Conservation (phyloP, 139 green algal species). For the Monoraphidium neglectum region DNA sequence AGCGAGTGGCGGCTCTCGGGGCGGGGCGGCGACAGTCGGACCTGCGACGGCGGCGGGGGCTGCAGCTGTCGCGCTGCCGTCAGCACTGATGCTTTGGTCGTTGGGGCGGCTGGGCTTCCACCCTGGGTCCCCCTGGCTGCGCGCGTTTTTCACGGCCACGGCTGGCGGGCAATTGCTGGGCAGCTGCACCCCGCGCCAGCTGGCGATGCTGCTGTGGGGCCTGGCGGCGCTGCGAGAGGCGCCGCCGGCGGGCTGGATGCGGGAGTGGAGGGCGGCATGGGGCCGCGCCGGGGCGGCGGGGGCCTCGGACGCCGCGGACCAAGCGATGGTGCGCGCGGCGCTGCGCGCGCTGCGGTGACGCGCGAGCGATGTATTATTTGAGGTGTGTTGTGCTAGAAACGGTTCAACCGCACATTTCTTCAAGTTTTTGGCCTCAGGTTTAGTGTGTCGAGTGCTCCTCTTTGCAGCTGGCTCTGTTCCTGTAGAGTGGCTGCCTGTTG, state of each 20-base stretch:
- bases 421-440: neutral
- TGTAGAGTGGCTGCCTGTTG: too few species aligned
- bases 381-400: neutral
- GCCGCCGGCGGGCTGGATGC: neutral
- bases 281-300: neutral
- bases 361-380: neutral
- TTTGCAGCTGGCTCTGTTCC: too few species aligned
- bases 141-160: neutral
- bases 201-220: constrained; percentile 10
- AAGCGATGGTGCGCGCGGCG: neutral
- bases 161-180: neutral
- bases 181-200: neutral
- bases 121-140: constrained; percentile 11
- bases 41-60: neutral
- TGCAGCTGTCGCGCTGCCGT: neutral
- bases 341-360: neutral
- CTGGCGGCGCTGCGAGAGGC: neutral
- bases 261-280: constrained; percentile 1
- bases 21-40: neutral
- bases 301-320: neutral
- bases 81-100: neutral
- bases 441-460: neutral
- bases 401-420: neutral
- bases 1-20: constrained; percentile 1
- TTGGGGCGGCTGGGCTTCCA: constrained; percentile 13